Percentiles rank a stretch among this genome's conserved stretches.
Evolutionary conservation across 2,329 filamentous ascomycete species (phyloP).

Genomic region (Neonectria neomacrospora): DNA sequence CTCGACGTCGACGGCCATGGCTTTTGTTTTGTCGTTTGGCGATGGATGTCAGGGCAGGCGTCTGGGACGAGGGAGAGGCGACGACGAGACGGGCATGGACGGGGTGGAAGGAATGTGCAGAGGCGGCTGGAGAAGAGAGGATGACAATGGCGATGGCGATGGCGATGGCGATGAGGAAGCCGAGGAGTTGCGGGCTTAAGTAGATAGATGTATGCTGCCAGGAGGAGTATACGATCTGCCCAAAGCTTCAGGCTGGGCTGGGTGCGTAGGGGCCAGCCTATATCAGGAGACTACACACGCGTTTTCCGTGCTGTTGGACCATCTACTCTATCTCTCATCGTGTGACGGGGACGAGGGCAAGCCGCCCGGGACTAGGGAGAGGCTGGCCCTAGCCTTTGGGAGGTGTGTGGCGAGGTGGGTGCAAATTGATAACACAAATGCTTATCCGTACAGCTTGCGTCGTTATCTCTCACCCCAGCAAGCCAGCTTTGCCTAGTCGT

Average conservation of each 20-base stretch:
- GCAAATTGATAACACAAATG: conserved; percentile 18
- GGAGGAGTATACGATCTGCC: neutral
- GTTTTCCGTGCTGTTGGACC: neutral
- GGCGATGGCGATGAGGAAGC: too few species aligned
- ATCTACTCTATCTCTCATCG: conserved; percentile 2
- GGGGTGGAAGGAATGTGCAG: neutral
- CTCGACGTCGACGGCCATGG: conserved; percentile 43
- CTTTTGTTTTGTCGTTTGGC: conserved; percentile 13
- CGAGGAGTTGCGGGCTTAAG: conserved; percentile 19
- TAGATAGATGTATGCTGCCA: conserved; percentile 3
- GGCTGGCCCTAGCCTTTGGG: neutral
- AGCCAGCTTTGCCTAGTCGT: conserved; percentile 2
- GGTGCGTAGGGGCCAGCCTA: conserved; percentile 23
- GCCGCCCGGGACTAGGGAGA: conserved; percentile 2
- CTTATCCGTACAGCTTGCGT: conserved; percentile 18
- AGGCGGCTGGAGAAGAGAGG: too few species aligned
- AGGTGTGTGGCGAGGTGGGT: neutral
- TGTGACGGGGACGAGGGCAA: conserved; percentile 16
- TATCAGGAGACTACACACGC: conserved; percentile 26
- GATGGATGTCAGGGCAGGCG: neutral
- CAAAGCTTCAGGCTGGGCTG: conserved; percentile 1
- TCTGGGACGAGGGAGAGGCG: conserved; percentile 3
- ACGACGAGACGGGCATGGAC: conserved; percentile 30
- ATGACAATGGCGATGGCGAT: too few species aligned
- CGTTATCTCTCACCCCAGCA: conserved; percentile 20